Base-by-base conservation (phyloP, 2,329 filamentous ascomycete species). In the Cercospora citrullina region DNA sequence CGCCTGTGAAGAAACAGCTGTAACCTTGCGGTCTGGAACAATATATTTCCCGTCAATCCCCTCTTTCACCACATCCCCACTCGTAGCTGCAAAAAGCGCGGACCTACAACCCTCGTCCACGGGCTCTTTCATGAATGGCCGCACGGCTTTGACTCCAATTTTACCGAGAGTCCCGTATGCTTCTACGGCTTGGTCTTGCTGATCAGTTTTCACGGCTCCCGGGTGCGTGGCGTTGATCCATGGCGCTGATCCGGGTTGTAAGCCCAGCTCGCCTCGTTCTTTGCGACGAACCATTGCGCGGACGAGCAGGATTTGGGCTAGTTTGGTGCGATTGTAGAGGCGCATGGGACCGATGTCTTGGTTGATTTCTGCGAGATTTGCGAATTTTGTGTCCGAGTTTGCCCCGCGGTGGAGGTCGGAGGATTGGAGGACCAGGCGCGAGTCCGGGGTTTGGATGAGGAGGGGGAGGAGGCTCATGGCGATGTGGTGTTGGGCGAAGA, bases 161-260 rank as follows among this genome's bases (percentile, higher is more conserved):
- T 82, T 83, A 16, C 82, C 83, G 1, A 83, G 68, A 0, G 77
- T 79, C 0, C 83, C 84, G 67, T 87, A 85, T 1, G 82, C 81
- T 36, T 85, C 83, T 14, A 81, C 79, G 0, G 83, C 82, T 68
- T 86, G 84, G 5, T 80, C 73, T 64, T 78, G 83, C 73, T 85
- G 82, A 69, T 84, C 81, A 0, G 84, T 86, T 5, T 70, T 71
- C 14, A 86, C 81, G 9, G 74, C 84, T 0, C 84, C 84, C 0
- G 84, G 84, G 65, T 86, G 84, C 6, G 80, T 82, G 0, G 83
- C 82, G 63, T 84, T 84, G 72, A 84, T 80, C 77, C 79, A 85
- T 2, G 83, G 80, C 42, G 69, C 63, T 26, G 68, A 59, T 42
- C 71, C 67, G 2, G 74, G 59, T 26, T 67, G 65, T 51, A 75